These are phyloP conservation scores for Fraxinus platypoda DNA, from an alignment of 305 asterid genomes.

Conservation along the genomic window DNA sequence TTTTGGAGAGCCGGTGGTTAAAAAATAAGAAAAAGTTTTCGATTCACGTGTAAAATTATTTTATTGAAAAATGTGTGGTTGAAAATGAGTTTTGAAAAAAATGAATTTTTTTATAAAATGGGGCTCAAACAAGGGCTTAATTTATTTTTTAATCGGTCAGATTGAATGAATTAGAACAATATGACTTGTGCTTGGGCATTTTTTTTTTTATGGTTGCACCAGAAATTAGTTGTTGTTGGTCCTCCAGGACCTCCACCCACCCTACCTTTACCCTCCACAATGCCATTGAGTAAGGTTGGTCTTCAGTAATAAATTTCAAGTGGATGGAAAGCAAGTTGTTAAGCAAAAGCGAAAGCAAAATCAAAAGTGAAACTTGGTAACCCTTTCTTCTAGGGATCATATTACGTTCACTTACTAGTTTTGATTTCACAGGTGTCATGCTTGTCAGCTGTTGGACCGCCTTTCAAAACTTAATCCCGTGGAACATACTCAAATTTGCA, in stretches of 20 bases:
- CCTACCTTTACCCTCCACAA: not conserved
- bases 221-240: not conserved
- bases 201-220: not conserved
- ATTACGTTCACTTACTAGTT: not conserved
- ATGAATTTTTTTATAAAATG: not conserved
- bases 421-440: conserved; percentile 75
- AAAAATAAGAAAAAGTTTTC: not conserved
- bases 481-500: conserved; percentile 70
- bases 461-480: conserved; percentile 86
- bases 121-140: not conserved
- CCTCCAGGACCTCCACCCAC: not conserved
- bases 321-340: not conserved
- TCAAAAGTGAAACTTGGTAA: not conserved
- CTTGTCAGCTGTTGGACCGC: conserved; percentile 74
- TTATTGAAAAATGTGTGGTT: not conserved
- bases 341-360: not conserved
- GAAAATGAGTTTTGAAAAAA: not conserved
- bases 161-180: not conserved
- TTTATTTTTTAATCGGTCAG: not conserved
- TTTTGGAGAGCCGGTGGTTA: not conserved
- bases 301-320: conserved; percentile 18
- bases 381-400: not conserved
- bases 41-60: not conserved
- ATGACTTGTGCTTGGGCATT: not conserved
- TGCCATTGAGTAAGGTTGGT: not conserved